These are phyloP conservation scores for Lepiota brunneoincarnata DNA, from an alignment of 768 basidiomycete genomes.

Conservation along the genomic window DNA sequence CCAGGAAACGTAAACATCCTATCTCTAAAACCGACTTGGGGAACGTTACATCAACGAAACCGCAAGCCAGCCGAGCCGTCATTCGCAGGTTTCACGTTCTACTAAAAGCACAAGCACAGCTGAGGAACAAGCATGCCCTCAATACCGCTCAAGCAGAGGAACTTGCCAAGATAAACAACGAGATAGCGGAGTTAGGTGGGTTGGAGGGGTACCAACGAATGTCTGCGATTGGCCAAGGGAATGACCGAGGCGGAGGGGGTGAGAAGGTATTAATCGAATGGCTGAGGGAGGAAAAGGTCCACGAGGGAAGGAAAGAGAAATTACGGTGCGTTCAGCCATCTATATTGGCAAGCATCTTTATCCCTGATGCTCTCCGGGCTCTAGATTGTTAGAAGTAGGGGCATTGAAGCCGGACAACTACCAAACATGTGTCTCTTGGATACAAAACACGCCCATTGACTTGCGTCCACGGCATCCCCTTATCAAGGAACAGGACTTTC, in stretches of 20 bases:
- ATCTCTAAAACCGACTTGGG: constrained; percentile 20
- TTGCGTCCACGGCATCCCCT: constrained; percentile 78
- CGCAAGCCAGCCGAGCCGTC: constrained; percentile 61
- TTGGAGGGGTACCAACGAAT: constrained; percentile 79
- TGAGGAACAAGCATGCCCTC: constrained; percentile 31
- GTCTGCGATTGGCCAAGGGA: constrained; percentile 77
- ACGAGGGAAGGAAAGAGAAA: constrained; percentile 24
- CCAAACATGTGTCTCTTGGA: constrained; percentile 61
- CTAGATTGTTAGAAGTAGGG: constrained; percentile 84
- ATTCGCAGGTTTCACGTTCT: constrained; percentile 83
- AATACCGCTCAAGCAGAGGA: constrained; percentile 26
- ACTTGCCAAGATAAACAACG: constrained; percentile 50
- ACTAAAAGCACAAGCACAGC: constrained; percentile 62
- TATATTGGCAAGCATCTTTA: neutral
- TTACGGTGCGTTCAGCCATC: constrained; percentile 32
- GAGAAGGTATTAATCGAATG: constrained; percentile 77
- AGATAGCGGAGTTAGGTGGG: constrained; percentile 74
- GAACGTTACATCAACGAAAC: constrained; percentile 42
- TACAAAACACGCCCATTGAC: constrained; percentile 75
- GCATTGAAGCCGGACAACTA: constrained; percentile 87
- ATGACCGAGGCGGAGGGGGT: constrained; percentile 84
- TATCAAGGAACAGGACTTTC: constrained; percentile 86
- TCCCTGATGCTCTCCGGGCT: neutral
- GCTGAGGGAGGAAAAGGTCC: constrained; percentile 56
- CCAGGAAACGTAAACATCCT: constrained; percentile 33